phyloP scores from a whole-genome alignment of 768 basidiomycete species.

The Podaxis rugospora region DNA sequence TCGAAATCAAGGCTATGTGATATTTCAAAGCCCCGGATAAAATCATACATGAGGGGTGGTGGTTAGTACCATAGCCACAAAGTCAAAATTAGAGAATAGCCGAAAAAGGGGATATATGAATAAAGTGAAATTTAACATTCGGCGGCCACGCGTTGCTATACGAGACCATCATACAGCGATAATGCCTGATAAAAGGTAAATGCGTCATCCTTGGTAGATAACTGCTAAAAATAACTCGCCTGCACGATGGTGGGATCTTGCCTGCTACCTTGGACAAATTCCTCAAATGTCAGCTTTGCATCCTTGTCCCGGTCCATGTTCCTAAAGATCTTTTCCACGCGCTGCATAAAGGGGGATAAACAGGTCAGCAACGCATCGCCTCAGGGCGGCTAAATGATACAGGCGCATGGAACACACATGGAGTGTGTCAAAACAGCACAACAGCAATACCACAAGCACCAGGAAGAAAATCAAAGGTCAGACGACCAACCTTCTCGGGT shows the following conservation, averaged over 20 bases:
- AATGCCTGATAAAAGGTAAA: slow-evolving; percentile 56
- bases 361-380: slow-evolving; percentile 14
- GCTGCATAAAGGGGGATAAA: slow-evolving; percentile 41
- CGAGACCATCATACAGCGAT: slow-evolving; percentile 92
- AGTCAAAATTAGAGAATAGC: background rate
- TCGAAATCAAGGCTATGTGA: slow-evolving; percentile 1
- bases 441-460: background rate
- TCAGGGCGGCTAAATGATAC: background rate
- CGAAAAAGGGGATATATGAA: slow-evolving; percentile 3
- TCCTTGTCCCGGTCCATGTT: slow-evolving; percentile 98
- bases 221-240: slow-evolving; percentile 37
- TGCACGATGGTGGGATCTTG: slow-evolving; percentile 99
- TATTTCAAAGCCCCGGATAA: slow-evolving; percentile 2
- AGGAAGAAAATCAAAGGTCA: slow-evolving; percentile 1
- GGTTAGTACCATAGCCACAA: background rate
- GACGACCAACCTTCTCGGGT: slow-evolving; percentile 81
- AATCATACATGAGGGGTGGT: slow-evolving; percentile 5
- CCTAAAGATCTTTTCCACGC: slow-evolving; percentile 97
- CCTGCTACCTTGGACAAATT: slow-evolving; percentile 98
- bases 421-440: background rate
- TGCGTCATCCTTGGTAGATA: slow-evolving; percentile 12
- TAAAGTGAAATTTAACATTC: background rate
- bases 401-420: background rate
- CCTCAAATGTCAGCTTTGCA: slow-evolving; percentile 88
- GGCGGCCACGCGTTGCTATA: slow-evolving; percentile 38